These are phyloP conservation scores for Candida albicans DNA, from an alignment of 1,139 yeast genomes.

Conservation along the genomic window DNA sequence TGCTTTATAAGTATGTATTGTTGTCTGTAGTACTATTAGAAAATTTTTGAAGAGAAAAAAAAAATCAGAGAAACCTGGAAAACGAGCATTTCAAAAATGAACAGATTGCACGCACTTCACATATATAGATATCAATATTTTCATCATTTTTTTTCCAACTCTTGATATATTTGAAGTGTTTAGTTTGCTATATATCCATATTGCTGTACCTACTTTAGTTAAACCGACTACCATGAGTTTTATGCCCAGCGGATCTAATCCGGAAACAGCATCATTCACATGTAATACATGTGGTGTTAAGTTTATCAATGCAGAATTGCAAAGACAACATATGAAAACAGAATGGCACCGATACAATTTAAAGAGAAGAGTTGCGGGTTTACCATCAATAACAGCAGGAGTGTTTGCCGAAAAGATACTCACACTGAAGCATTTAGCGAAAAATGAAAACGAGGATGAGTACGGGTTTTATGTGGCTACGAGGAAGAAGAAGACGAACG, in stretches of 20 bases:
- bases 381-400: constrained; percentile 79
- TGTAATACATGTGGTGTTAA: constrained; percentile 86
- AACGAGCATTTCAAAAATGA: background rate
- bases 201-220: too few relatives aligned
- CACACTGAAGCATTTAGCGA: constrained; percentile 20
- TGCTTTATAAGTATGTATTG: background rate
- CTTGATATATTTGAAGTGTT: too few relatives aligned
- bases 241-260: constrained; percentile 36
- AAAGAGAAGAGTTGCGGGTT: constrained; percentile 84
- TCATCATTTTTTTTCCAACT: background rate
- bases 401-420: constrained; percentile 76
- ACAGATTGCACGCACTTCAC: background rate
- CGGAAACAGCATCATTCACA: constrained; percentile 51
- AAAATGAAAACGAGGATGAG: constrained; percentile 56
- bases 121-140: background rate
- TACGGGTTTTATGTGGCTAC: constrained; percentile 55
- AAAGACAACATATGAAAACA: constrained; percentile 90
- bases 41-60: background rate
- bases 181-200: too few relatives aligned
- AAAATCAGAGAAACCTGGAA: background rate
- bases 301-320: constrained; percentile 76
- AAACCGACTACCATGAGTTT: constrained; percentile 18
- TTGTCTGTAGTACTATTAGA: background rate
- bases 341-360: constrained; percentile 95
- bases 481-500: constrained; percentile 23